These are phyloP conservation scores for Pseudopediastrum boryanum DNA, from an alignment of 139 green algal species.

Conservation along the genomic window DNA sequence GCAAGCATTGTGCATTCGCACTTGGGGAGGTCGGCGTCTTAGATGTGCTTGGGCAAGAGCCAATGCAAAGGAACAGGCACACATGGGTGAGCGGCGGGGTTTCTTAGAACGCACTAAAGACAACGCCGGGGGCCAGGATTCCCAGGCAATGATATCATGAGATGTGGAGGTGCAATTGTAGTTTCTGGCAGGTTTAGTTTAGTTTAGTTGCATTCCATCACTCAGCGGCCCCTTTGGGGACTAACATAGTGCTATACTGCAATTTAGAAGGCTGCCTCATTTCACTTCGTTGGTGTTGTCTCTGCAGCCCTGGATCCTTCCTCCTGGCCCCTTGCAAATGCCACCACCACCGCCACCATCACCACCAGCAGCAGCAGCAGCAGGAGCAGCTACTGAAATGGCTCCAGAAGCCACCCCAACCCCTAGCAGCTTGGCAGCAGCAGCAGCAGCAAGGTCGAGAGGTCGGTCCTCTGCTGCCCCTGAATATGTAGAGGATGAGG, in stretches of 20 bases:
- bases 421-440: not conserved
- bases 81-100: too few species aligned
- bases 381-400: not conserved
- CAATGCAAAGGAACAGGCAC: too few species aligned
- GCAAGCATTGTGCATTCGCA: too few species aligned
- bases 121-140: not conserved
- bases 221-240: not conserved
- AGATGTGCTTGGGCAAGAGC: too few species aligned
- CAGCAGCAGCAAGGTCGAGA: not conserved
- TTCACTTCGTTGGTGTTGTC: too few species aligned
- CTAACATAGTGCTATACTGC: not conserved
- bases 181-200: not conserved
- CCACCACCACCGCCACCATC: not conserved
- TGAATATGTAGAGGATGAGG: slow-evolving; percentile 25
- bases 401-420: not conserved
- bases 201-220: not conserved
- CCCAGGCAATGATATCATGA: not conserved
- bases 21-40: too few species aligned
- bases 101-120: not conserved
- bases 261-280: too few species aligned
- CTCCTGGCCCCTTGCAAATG: not conserved
- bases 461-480: not conserved
- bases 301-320: slow-evolving; percentile 10
- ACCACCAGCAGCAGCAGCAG: not conserved
- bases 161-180: not conserved